Evolutionary conservation across 2,329 filamentous ascomycete species (phyloP), one percentile per base, ranked within the genome.

Genomic region (Diaporthe sp.): DNA sequence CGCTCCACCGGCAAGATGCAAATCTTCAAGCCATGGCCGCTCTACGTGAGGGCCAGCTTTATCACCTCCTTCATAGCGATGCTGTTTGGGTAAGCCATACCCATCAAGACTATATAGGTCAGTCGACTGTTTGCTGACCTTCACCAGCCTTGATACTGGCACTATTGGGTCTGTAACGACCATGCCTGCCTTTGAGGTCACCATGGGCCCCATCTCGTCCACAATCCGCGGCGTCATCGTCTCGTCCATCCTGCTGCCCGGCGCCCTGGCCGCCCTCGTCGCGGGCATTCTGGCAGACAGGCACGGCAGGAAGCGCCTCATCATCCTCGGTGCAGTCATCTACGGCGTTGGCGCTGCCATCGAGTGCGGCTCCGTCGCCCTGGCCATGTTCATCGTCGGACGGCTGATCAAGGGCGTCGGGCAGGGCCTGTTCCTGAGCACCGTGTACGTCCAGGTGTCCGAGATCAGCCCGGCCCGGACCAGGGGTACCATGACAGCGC

Each of bases 221-320:
- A 88, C 88, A 0, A 80, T 92, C 1, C 90, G 90, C 77, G 91
- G 91, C 0, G 83, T 92, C 3, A 86, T 91, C 9, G 90, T 93
- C 22, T 92, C 91, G 0, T 88, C 88, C 0, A 89, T 92, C 63
- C 84, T 92, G 31, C 86, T 92, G 34, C 88, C 91, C 0, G 91
- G 90, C 8, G 91, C 89, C 0, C 81, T 92, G 17, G 89, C 91
- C 0, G 90, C 91, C 0, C 85, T 92, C 34, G 85, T 92, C 49
- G 90, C 90, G 0, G 88, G 91, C 2, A 85, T 88, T 60, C 84
- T 93, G 2, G 89, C 85, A 10, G 88, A 88, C 78, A 85, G 82
- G 74, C 88, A 90, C 25, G 91, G 91, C 0, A 86, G 90, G 13
- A 85, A 88, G 0, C 84, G 84, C n/a, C 85, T 86, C 0, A 89